Conservation (phyloP, 2,329 filamentous ascomycete species). For the Aspergillus fischeri region DNA sequence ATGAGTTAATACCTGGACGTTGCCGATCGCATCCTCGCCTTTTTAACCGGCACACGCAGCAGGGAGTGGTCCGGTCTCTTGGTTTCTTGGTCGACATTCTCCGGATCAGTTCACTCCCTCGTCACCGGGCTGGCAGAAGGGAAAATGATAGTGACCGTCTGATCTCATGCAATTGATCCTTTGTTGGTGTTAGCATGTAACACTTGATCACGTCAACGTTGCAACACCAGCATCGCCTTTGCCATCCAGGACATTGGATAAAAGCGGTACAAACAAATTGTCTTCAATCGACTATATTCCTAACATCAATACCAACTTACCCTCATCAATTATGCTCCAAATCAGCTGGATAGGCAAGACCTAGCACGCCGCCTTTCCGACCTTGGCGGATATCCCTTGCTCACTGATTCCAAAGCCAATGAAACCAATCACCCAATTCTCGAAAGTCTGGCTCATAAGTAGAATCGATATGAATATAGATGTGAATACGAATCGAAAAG, state of each 20-base stretch:
- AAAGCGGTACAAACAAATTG: background rate
- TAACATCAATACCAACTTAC: background rate
- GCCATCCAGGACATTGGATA: background rate
- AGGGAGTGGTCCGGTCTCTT: background rate
- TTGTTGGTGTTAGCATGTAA: background rate
- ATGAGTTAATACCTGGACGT: background rate
- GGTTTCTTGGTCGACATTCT: background rate
- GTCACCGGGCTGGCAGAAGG: background rate
- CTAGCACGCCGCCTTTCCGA: background rate
- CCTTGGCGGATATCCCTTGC: background rate
- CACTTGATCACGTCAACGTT: background rate
- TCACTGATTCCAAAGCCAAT: background rate
- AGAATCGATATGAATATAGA: background rate
- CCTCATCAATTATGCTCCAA: background rate
- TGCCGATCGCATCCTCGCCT: background rate
- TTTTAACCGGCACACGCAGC: conserved; percentile 3
- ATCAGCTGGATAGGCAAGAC: background rate
- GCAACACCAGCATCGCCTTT: background rate
- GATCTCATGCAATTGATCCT: background rate
- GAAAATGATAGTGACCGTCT: background rate
- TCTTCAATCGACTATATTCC: background rate
- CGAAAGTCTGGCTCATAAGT: background rate
- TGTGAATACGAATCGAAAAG: background rate
- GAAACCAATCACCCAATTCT: background rate
- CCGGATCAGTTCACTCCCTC: background rate